These are phyloP conservation scores for Claviceps arundinis DNA, from an alignment of 2,329 filamentous ascomycete genomes.

Conservation along the genomic window DNA sequence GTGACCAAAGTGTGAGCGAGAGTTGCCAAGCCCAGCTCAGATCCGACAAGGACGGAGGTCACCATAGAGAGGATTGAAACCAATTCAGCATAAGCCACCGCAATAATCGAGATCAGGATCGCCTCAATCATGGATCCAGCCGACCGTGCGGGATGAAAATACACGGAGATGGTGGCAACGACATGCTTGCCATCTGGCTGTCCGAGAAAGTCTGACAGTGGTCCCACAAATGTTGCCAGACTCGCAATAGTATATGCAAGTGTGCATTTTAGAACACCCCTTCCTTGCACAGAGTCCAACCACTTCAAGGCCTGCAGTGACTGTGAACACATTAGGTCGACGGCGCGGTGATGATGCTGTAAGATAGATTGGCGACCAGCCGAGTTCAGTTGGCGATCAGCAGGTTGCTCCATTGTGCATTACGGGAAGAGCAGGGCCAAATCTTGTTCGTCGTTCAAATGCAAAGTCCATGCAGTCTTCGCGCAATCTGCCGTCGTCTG, in stretches of 20 bases:
- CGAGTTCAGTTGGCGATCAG: not conserved
- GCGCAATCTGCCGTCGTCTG: constrained; percentile 4
- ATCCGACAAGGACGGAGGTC: constrained; percentile 61
- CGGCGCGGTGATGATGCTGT: not conserved
- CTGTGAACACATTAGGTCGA: not conserved
- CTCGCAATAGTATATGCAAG: constrained; percentile 73
- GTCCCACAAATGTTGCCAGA: constrained; percentile 64
- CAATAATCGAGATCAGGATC: constrained; percentile 56
- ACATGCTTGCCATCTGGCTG: constrained; percentile 79
- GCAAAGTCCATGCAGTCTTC: constrained; percentile 1
- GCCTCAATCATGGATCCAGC: constrained; percentile 79
- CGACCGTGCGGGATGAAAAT: constrained; percentile 75
- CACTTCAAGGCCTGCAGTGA: constrained; percentile 25
- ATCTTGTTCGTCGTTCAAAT: not conserved
- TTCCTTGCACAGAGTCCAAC: constrained; percentile 53
- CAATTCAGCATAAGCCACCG: constrained; percentile 53
- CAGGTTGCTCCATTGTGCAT: not conserved
- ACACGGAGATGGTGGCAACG: constrained; percentile 79
- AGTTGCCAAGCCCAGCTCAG: constrained; percentile 47
- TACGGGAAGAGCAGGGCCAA: not conserved
- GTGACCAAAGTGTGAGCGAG: constrained; percentile 66
- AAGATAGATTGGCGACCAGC: not conserved
- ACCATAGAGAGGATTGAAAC: constrained; percentile 73
- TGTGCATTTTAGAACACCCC: constrained; percentile 73
- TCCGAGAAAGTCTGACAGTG: constrained; percentile 59